Percentiles rank a stretch among this genome's conserved stretches.
phyloP scores from a whole-genome alignment of 129 eudicot genomes.

The Flaveria brownii region DNA sequence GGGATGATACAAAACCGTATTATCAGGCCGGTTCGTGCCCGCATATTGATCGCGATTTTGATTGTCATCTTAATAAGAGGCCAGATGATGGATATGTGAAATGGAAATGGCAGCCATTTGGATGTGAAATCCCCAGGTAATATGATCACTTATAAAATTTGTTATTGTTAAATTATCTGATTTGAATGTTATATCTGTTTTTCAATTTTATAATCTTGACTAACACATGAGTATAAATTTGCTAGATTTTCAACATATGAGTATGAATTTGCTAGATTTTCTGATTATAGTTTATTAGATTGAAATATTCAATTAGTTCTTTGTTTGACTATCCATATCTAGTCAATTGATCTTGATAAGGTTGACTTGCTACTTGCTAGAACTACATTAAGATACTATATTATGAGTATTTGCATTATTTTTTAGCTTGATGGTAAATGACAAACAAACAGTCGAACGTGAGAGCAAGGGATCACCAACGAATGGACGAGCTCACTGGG shows the following conservation, averaged over 20 bases:
- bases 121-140: slow-evolving; percentile 86
- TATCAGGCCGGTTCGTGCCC: slow-evolving; percentile 91
- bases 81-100: slow-evolving; percentile 67
- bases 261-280: slow-evolving; percentile 27
- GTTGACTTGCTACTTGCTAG: background rate
- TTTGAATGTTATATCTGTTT: slow-evolving; percentile 9
- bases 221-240: slow-evolving; percentile 17
- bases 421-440: background rate
- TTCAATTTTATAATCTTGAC: slow-evolving; percentile 30
- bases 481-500: no score
- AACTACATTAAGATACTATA: background rate
- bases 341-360: slow-evolving; percentile 9
- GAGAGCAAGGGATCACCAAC: no score
- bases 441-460: no score
- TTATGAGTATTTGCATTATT: background rate
- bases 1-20: slow-evolving; percentile 73
- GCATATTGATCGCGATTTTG: slow-evolving; percentile 67
- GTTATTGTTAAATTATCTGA: background rate
- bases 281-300: slow-evolving; percentile 21
- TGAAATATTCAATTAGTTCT: slow-evolving; percentile 18
- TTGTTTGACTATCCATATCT: slow-evolving; percentile 23
- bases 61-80: slow-evolving; percentile 83
- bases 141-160: background rate
- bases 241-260: slow-evolving; percentile 28
- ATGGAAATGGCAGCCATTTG: slow-evolving; percentile 97